Base-by-base conservation (phyloP, 352 stramenopile species). In the Phytophthora fragariae region DNA sequence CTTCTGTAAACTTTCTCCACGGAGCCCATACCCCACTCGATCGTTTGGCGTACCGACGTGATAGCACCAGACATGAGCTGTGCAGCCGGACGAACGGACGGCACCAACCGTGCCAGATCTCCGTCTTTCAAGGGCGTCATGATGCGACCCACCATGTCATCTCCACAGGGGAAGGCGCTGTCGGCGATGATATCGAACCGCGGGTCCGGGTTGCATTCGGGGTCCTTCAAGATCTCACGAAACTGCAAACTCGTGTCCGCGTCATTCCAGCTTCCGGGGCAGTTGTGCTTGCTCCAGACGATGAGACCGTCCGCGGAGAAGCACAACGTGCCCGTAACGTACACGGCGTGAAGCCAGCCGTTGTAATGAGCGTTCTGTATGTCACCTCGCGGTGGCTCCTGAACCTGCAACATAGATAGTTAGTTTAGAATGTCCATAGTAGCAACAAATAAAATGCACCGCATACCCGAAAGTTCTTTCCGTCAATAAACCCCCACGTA, bases 301-400 rank as follows among this genome's bases (percentile, higher is more conserved):
- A 70, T 70, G 0, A 55, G 58, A 5, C 56, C 68, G 33, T 70
- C 61, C 2, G 53, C 68, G 11, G 10, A 33, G 24, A 75, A 75
- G 35, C 56, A 68, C 8, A 70, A 11, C 0, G 61, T 71, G 0
- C 46, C 61, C 0, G 68, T 71, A 0, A 71, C 39, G 14, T 67
- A 67, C 4, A 63, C 64, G 27, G 12, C 21, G 11, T 75, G 68
- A 1, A 75, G 12, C 56, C 68, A 75, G 0, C 68, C 61, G 35
- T 75, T 75, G n/a, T 75, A 75, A 2, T 66, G 35, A 0, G 68
- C 61, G 24, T 70, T 70, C n/a, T 75, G 61, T 1, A 70, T 11
- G 15, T 70, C 61, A 1, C 3, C 0, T 2, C 29, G 6, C 0
- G 54, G 24, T 9, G 61, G 68, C 2, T 67, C n/a, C 21, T 58